These are phyloP conservation scores for Clonostachys solani DNA, from an alignment of 2,329 filamentous ascomycete species.

Conservation along the genomic window DNA sequence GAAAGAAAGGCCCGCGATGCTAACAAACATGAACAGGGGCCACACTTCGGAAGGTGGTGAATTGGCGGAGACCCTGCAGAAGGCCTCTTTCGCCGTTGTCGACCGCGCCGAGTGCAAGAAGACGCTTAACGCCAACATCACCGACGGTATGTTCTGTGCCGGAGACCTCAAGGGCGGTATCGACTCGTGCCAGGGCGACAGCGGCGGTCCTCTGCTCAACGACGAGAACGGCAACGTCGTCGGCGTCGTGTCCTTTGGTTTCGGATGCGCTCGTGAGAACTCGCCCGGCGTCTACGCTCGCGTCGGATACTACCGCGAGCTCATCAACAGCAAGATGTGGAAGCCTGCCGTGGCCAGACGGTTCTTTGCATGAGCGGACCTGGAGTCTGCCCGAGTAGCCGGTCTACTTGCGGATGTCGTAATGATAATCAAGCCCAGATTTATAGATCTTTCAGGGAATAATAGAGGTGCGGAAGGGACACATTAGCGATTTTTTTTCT, in stretches of 20 bases:
- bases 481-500: too few species aligned
- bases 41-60: conserved; percentile 5
- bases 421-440: too few species aligned
- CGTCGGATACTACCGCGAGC: conserved; percentile 15
- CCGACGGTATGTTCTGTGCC: conserved; percentile 24
- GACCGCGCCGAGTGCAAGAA: conserved; percentile 14
- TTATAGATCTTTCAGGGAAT: too few species aligned
- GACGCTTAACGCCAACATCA: conserved; percentile 15
- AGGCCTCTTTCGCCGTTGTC: conserved; percentile 22
- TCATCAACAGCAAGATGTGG: conserved; percentile 13
- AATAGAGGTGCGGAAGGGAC: too few species aligned
- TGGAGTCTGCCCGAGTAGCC: too few species aligned
- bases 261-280: conserved; percentile 17
- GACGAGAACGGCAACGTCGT: conserved; percentile 11
- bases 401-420: too few species aligned
- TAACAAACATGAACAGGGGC: not conserved
- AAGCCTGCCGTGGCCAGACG: too few species aligned
- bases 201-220: conserved; percentile 19
- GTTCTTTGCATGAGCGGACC: too few species aligned
- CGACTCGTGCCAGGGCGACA: conserved; percentile 24
- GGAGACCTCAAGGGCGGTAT: conserved; percentile 16
- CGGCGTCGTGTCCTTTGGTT: conserved; percentile 22
- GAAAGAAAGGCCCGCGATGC: too few species aligned
- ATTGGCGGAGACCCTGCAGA: conserved; percentile 12
- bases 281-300: conserved; percentile 19